Base-by-base conservation (phyloP, 1,284 basidiomycete genomes). In the Porogramme epimiltina region DNA sequence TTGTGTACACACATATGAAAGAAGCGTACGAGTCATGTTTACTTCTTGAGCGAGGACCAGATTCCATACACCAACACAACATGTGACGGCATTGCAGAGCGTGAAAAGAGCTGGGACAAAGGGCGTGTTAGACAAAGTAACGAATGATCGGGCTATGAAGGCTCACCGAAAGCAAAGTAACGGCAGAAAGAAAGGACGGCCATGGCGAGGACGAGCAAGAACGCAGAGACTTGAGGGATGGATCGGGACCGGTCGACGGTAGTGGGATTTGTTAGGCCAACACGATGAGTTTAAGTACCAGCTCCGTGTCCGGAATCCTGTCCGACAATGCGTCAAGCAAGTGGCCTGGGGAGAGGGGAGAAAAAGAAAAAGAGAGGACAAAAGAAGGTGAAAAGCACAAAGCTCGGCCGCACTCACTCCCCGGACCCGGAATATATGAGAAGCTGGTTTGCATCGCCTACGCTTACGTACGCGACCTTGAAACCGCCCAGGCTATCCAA, bases 61-160 rank as follows among this genome's bases (percentile, higher is more conserved):
- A 69, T 89, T 88, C 87, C 87, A 89, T 26, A 83, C 83, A 50
- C 84, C 81, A 26, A 84, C 75, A 60, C 81, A 85, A 58, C 81
- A 80, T 55, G 82, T 75, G 60, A 87, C 73, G 43, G 85, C 82
- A 72, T 80, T 86, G 69, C 79, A 87, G 56, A 82, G 64, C 58
- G 84, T 75, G 66, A 87, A 82, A 48, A 83, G 57, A 61, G 71
- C 88, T 90, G 57, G 9, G 16, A 37, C 34, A 16, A 13, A 5
- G 28, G 10, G 34, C 10, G 8, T 37, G 34, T 43, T 6, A 16
- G 34, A 18, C 8, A 16, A 37, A 5, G n/a, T 16, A 37, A 18
- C 34, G 34, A 9, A 18, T 6, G 28, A n/a, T 31, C 28, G 13
- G 13, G 13, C 28, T 8, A 6, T 13, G 18, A 9, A 45, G 25